A percentile compares a stretch with the other conserved stretches of the same genome.
phyloP scores from a whole-genome alignment of 2,329 filamentous ascomycete genomes.

The Nigrospora sphaerica region DNA sequence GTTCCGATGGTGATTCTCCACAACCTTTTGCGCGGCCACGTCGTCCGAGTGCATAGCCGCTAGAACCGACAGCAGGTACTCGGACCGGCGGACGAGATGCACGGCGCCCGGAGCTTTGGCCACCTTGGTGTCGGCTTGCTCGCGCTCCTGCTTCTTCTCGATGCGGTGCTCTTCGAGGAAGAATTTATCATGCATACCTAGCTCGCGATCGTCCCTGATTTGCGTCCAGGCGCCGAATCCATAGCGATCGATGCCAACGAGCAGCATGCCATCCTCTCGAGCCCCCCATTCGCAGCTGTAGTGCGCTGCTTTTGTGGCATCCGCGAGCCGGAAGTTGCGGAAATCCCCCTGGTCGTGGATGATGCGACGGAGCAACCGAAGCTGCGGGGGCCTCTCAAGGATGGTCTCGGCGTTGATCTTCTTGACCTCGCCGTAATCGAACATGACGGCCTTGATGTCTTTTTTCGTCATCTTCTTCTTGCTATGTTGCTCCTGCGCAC shows the following conservation, averaged over 20 bases:
- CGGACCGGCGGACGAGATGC: constrained; percentile 87
- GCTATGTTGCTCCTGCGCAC: constrained; percentile 73
- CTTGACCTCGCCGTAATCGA: constrained; percentile 89
- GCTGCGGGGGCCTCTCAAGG: constrained; percentile 81
- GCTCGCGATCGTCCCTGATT: constrained; percentile 84
- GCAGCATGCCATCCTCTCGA: constrained; percentile 93
- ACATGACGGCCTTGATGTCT: constrained; percentile 92
- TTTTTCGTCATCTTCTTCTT: constrained; percentile 89
- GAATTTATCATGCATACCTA: constrained; percentile 83
- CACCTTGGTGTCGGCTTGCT: constrained; percentile 67
- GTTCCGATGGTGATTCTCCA: constrained; percentile 91
- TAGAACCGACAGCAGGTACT: constrained; percentile 92
- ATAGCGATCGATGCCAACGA: constrained; percentile 85
- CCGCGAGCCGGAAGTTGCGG: constrained; percentile 75
- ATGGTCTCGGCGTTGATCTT: constrained; percentile 95
- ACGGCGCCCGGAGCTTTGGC: constrained; percentile 95
- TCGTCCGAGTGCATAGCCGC: constrained; percentile 79
- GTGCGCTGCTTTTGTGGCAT: constrained; percentile 85
- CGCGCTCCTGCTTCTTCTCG: constrained; percentile 91
- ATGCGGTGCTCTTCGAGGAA: constrained; percentile 98
- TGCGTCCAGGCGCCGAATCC: constrained; percentile 94
- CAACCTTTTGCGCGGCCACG: constrained; percentile 65
- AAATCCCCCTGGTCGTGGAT: constrained; percentile 62
- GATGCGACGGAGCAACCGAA: constrained; percentile 74
- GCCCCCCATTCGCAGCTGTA: constrained; percentile 91